phyloP scores from a whole-genome alignment of 163 green algal genomes.

The Smithsoniella earleae region DNA sequence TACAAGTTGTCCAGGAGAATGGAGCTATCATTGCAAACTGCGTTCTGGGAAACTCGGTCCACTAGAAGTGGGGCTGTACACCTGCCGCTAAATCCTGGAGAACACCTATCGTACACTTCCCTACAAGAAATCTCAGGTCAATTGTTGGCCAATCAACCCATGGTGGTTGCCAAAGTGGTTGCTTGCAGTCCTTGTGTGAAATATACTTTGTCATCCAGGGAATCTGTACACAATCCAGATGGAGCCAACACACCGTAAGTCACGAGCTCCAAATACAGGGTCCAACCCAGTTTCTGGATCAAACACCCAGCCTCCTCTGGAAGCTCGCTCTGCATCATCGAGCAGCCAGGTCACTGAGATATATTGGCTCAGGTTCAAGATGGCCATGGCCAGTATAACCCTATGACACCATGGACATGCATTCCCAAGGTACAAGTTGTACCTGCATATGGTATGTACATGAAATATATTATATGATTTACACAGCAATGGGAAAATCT shows the following conservation, averaged over 20 bases:
- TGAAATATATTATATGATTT: background rate
- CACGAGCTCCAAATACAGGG: conserved; percentile 57
- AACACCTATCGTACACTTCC: conserved; percentile 66
- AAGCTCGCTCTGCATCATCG: conserved; percentile 69
- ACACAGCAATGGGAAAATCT: background rate
- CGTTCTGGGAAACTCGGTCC: conserved; percentile 42
- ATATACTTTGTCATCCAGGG: too few relatives aligned
- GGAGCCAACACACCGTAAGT: conserved; percentile 56
- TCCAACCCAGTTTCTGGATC: conserved; percentile 42
- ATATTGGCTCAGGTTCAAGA: conserved; percentile 42
- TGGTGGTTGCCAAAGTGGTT: too few relatives aligned
- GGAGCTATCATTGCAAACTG: conserved; percentile 73
- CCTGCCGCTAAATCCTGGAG: conserved; percentile 59
- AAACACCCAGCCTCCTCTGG: conserved; percentile 78
- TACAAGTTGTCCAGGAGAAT: conserved; percentile 66
- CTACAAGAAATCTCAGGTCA: conserved; percentile 37
- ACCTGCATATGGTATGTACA: conserved; percentile 20
- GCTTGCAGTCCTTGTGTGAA: too few relatives aligned
- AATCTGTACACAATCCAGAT: background rate
- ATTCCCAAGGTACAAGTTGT: conserved; percentile 80
- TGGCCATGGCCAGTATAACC: conserved; percentile 57
- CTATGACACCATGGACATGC: conserved; percentile 89
- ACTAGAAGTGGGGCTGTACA: conserved; percentile 87
- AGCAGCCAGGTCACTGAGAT: conserved; percentile 37
- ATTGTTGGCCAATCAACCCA: too few relatives aligned